These are phyloP conservation scores for Phytophthora cactorum DNA, from an alignment of 352 stramenopile species.

Conservation along the genomic window DNA sequence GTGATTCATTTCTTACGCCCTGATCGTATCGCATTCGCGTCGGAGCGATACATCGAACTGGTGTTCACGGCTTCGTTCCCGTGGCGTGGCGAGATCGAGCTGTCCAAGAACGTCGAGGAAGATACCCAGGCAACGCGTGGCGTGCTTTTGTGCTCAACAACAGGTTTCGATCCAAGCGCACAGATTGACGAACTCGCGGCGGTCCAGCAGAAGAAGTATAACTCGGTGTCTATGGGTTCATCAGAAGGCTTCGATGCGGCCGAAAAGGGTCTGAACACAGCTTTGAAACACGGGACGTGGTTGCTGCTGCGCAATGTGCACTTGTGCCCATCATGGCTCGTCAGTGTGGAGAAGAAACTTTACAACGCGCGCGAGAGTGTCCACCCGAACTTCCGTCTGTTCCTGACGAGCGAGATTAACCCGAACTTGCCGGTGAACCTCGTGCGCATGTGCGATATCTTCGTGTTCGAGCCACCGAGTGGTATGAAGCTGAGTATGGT, in stretches of 20 bases:
- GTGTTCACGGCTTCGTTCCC: slow-evolving; percentile 94
- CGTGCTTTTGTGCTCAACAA: slow-evolving; percentile 97
- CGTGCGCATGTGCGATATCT: slow-evolving; percentile 96
- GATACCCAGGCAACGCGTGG: slow-evolving; percentile 92
- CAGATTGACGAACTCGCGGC: slow-evolving; percentile 96
- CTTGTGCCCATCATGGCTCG: slow-evolving; percentile 98
- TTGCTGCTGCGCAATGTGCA: slow-evolving; percentile 99
- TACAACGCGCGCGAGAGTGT: slow-evolving; percentile 82
- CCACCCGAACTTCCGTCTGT: slow-evolving; percentile 88
- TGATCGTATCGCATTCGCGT: slow-evolving; percentile 87
- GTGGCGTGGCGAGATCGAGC: slow-evolving; percentile 95
- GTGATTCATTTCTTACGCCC: slow-evolving; percentile 89
- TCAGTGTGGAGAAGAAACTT: slow-evolving; percentile 97
- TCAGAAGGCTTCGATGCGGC: slow-evolving; percentile 96
- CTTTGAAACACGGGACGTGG: slow-evolving; percentile 97
- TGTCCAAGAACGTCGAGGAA: slow-evolving; percentile 92
- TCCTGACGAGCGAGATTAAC: slow-evolving; percentile 99
- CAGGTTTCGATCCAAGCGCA: slow-evolving; percentile 98
- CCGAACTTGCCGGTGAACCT: slow-evolving; percentile 96
- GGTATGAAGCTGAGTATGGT: slow-evolving; percentile 98
- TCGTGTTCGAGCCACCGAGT: slow-evolving; percentile 98
- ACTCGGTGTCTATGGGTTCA: slow-evolving; percentile 98
- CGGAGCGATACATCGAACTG: slow-evolving; percentile 74
- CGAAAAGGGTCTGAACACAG: slow-evolving; percentile 94
- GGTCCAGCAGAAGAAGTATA: slow-evolving; percentile 92